Evolutionary conservation across 2,329 filamentous ascomycete species (phyloP), one percentile per base, ranked within the genome.

Genomic region (Sclerotinia trifoliorum): DNA sequence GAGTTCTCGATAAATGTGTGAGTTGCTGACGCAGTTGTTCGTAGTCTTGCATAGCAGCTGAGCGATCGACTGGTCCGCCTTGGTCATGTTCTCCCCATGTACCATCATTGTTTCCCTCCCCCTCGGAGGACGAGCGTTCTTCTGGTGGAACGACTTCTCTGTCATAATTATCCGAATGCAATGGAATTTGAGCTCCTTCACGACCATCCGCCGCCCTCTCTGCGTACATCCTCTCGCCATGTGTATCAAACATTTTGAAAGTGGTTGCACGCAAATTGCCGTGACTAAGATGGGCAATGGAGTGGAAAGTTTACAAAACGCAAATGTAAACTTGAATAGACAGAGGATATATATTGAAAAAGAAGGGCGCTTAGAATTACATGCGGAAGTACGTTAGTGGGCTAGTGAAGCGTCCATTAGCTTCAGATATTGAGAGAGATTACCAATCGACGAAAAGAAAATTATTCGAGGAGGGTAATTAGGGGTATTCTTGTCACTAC

Each of bases 31-130:
- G 80, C 75, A 90, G 82, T 54, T 83, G 82, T 71, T 87, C 83
- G 68, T 83, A 87, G 26, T 89, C 86, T 69, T 86, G 81, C 82
- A 86, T 85, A 15, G 88, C 86, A 57, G 80, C 79, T 13, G 79
- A 78, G 51, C 83, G 81, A 73, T 82, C 83, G 71, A 84, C 81
- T 6, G 60, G 46, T 19, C 46, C n/a, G 17, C 86, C 86, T 39
- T 82, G 80, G 75, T 88, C 85, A 57, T 81, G 78, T 76, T 90
- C 88, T 19, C 88, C 88, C 88, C 88, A 90, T 26, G 84, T 87
- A 46, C 86, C 85, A 61, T 81, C 80, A 42, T 70, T 64, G 17
- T 65, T 62, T 3, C n/a, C 60, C 48, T 70, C 68, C 21, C 44
- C n/a, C 46, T 60, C 54, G 42, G 65, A 67, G n/a, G 70, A 67